Evolutionary conservation across 192 early-diverging fungal species (phyloP), one percentile per base, ranked within the genome.

Genomic region (Coemansia sp.): DNA sequence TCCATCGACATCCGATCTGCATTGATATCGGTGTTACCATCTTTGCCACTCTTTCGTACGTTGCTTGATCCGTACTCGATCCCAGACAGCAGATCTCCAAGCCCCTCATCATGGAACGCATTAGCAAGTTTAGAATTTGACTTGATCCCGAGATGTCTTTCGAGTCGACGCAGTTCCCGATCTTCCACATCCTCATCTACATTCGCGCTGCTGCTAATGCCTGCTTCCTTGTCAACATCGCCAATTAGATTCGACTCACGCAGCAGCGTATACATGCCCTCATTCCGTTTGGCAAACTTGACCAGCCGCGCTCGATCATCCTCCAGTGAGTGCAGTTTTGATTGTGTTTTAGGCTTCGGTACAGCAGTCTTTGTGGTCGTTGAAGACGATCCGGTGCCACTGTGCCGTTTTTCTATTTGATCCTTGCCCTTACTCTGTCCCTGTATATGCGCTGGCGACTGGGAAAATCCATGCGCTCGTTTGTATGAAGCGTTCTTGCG

Each of bases 281-380:
- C 71, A 59, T 85, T 85, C 10, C 64, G 66, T 67, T 85, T 65
- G 5, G 84, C 84, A 74, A 85, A 83, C 41, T 79, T 78, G 31
- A 56, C 58, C 48, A 84, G 57, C 51, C 66, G 61, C 14, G 62
- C 69, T n/a, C 71, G 67, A 19, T 82, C 79, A 16, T 81, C 75
- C 22, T 22, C 48, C 65, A 3, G 34, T 62, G 34, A 19, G 44
- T 18, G 47, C 38, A 28, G 51, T 62, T 51, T 60, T 53, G 26
- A 9, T 24, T 23, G 9, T 3, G 14, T 1, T 44, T 54, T 54
- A 7, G 19, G 24, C 49, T 62, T 64, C 32, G 16, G 38, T n/a
- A 22, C 28, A 34, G n/a, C 19, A 19, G 38, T 22, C 34, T 26
- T 24, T 32, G n/a, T 60, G 24, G 19, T 49, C 47, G 50, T 16